A percentile compares a stretch with the other conserved stretches of the same genome.
These are phyloP conservation scores for Xerophyta viscosa DNA, from an alignment of 106 monocot species.

Conservation along the genomic window DNA sequence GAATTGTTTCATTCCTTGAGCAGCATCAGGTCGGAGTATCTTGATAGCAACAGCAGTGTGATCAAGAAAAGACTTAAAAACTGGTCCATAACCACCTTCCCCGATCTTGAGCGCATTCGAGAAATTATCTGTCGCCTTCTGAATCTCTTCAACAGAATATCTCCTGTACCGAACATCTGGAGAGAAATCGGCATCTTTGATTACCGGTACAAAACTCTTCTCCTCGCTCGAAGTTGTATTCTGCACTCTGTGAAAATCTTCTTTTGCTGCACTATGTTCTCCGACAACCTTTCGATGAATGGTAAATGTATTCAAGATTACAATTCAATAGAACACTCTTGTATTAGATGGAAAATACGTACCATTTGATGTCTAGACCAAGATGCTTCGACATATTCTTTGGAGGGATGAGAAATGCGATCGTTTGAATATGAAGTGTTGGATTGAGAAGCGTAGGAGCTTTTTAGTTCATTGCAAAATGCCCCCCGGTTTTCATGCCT, in stretches of 20 bases:
- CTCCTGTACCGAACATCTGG: constrained; percentile 19
- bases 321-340: too few relatives aligned
- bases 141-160: constrained; percentile 43
- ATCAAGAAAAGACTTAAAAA: constrained; percentile 58
- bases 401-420: too few relatives aligned
- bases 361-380: too few relatives aligned
- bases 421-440: too few relatives aligned
- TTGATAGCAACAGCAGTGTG: constrained; percentile 69
- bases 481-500: too few relatives aligned
- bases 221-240: neutral
- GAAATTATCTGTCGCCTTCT: constrained; percentile 40
- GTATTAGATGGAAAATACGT: too few relatives aligned
- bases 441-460: too few relatives aligned
- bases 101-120: constrained; percentile 38
- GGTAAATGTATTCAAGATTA: too few relatives aligned
- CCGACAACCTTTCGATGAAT: constrained; percentile 4
- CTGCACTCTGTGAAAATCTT: neutral
- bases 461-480: too few relatives aligned
- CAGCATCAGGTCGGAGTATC: constrained; percentile 55
- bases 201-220: neutral
- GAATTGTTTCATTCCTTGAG: constrained; percentile 68
- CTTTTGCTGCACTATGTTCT: neutral
- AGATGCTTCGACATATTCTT: too few relatives aligned
- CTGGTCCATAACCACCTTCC: constrained; percentile 85
- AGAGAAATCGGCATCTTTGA: neutral